These are phyloP conservation scores for Globisporangium echinulatum DNA, from an alignment of 352 stramenopile genomes.

Conservation along the genomic window DNA sequence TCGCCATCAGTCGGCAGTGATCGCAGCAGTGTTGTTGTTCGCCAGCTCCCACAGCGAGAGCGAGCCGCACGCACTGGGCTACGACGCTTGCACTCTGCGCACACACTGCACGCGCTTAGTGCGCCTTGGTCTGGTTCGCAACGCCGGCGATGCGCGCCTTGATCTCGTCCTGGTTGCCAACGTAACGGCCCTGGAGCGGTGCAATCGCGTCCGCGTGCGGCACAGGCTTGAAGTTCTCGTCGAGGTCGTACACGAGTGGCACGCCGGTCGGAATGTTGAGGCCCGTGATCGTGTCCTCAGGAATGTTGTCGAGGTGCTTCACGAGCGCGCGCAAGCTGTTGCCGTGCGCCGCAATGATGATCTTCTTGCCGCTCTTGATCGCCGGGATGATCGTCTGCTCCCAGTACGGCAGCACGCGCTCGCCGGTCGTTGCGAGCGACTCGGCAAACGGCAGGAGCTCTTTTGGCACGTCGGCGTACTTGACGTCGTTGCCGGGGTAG, in stretches of 20 bases:
- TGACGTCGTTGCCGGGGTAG: conserved; percentile 89
- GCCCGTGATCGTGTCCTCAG: conserved; percentile 94
- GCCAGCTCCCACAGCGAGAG: too few relatives aligned
- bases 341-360: conserved; percentile 97
- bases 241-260: conserved; percentile 96
- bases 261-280: conserved; percentile 97
- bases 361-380: conserved; percentile 93
- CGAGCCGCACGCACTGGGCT: too few relatives aligned
- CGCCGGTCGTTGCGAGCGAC: conserved; percentile 89
- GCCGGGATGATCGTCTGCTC: conserved; percentile 92
- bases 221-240: conserved; percentile 96
- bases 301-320: conserved; percentile 98
- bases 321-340: conserved; percentile 98
- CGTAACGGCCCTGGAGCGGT: conserved; percentile 70
- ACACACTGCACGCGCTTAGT: conserved; percentile 26
- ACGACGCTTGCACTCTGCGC: too few relatives aligned
- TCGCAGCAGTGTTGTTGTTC: neutral
- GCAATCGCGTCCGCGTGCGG: conserved; percentile 89
- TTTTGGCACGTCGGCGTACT: conserved; percentile 88
- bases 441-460: conserved; percentile 91
- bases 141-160: conserved; percentile 94
- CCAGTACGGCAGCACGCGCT: conserved; percentile 95
- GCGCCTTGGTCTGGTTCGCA: conserved; percentile 93
- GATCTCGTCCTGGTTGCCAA: conserved; percentile 97
- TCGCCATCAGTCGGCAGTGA: too few relatives aligned